Evolutionary conservation across 2,329 filamentous ascomycete genomes (phyloP).

Genomic region (Trichoderma endophyticum): DNA sequence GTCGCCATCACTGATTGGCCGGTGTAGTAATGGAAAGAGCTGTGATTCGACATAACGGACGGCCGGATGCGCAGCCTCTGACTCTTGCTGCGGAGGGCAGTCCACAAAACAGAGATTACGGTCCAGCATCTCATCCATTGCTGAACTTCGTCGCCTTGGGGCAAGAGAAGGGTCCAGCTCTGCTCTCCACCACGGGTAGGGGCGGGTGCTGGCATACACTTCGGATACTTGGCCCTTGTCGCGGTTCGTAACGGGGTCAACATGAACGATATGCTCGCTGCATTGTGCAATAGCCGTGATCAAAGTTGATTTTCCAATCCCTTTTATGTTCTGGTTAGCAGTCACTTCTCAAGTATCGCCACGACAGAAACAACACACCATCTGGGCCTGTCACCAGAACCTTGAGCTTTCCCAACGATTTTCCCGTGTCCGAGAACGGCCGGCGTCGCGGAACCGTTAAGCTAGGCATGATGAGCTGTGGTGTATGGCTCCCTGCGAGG

Average conservation of each 20-base stretch:
- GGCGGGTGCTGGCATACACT: conserved; percentile 74
- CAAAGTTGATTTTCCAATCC: conserved; percentile 83
- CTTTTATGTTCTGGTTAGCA: conserved; percentile 40
- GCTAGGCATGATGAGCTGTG: conserved; percentile 97
- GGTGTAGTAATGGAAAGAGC: conserved; percentile 30
- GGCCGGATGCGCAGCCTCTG: conserved; percentile 47
- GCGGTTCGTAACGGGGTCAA: conserved; percentile 61
- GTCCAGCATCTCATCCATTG: conserved; percentile 74
- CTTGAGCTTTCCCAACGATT: conserved; percentile 80
- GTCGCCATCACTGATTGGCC: conserved; percentile 68
- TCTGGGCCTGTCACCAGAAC: conserved; percentile 79
- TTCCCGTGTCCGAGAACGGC: conserved; percentile 86
- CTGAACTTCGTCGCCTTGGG: conserved; percentile 60
- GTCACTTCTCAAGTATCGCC: not conserved
- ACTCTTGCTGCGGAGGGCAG: conserved; percentile 60
- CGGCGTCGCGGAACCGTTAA: conserved; percentile 84
- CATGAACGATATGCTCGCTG: conserved; percentile 90
- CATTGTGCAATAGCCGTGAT: conserved; percentile 83
- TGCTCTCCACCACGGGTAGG: conserved; percentile 88
- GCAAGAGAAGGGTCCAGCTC: conserved; percentile 62
- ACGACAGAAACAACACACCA: conserved; percentile 46
- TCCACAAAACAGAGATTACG: conserved; percentile 94
- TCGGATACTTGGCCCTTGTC: conserved; percentile 50
- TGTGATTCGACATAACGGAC: conserved; percentile 67
- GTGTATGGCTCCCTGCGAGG: conserved; percentile 36